Evolutionary conservation across 257 asterid genomes (phyloP), one percentile per base, ranked within the genome.

Genomic region (Primulina eburnea): DNA sequence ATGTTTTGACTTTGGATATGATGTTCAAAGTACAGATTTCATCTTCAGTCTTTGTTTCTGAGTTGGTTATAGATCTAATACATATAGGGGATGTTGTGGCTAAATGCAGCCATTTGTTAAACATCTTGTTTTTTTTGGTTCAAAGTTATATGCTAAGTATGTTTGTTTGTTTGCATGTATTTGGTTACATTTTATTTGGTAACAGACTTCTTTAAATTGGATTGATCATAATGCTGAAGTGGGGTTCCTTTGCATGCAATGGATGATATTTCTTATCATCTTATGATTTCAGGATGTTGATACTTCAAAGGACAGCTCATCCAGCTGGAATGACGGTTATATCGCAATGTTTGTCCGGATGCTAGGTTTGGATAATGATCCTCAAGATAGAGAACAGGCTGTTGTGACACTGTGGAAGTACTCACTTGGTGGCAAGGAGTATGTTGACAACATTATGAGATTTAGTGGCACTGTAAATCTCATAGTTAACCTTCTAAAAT

Each of bases 341-440:
- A 78, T 86, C 61, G 80, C 91, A 8, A 76, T 86, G 75, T 92
- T 92, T 75, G 70, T 88, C 64, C 85, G 96, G 66, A 85, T 90
- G 95, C 97, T 90, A 67, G 98, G 98, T 32, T 71, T 92, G 47
- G 97, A 90, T 78, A 84, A 92, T 60, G 86, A 85, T 80, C 88
- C 83, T 69, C 86, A 63, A 62, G 98, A 92, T 55, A 88, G 96
- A 78, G 92, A 88, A 78, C 89, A 86, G 55, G 95, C 98, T 26
- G 79, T 88, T 62, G 82, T 79, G 57, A 82, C 96, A 59, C 85
- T 92, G 8, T 92, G 96, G 97, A 85, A 84, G 72, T 89, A 89
- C 75, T 80, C 97, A 35, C 92, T 92, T 67, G 92, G 92, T 30
- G 97, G 97, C 62, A 89, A 88, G 81, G 71, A 84, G 35, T 83